Evolutionary conservation across 2,329 filamentous ascomycete species (phyloP).

Genomic region (Colletotrichum sp.): DNA sequence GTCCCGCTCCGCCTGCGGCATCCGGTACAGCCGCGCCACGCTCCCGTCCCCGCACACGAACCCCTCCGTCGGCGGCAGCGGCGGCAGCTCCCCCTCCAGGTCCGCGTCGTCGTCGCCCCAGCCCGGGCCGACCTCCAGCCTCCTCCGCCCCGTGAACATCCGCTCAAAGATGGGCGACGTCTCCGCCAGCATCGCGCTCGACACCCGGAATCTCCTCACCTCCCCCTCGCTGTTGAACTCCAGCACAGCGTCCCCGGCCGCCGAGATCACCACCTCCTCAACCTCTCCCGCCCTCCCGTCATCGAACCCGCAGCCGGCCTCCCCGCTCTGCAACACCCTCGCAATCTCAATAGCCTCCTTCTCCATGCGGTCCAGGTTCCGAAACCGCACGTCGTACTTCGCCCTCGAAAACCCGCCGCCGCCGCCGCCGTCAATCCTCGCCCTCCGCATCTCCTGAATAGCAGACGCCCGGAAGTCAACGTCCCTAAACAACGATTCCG

Average conservation of each 20-base stretch:
- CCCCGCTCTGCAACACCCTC: slow-evolving; percentile 43
- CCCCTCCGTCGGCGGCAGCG: slow-evolving; percentile 30
- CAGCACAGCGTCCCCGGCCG: slow-evolving; percentile 53
- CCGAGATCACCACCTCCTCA: slow-evolving; percentile 47
- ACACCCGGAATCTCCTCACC: slow-evolving; percentile 55
- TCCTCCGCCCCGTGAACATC: slow-evolving; percentile 44
- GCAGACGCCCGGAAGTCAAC: slow-evolving; percentile 45
- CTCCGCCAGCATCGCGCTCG: slow-evolving; percentile 54
- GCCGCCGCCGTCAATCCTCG: slow-evolving; percentile 47
- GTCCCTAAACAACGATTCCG: slow-evolving; percentile 47
- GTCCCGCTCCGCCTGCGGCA: slow-evolving; percentile 57
- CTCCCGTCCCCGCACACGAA: slow-evolving; percentile 48
- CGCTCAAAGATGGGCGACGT: slow-evolving; percentile 57
- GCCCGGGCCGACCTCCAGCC: slow-evolving; percentile 13
- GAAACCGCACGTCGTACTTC: slow-evolving; percentile 51
- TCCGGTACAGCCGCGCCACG: slow-evolving; percentile 52
- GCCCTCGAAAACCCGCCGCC: slow-evolving; percentile 42
- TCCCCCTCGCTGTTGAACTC: slow-evolving; percentile 53
- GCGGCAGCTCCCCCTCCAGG: slow-evolving; percentile 38
- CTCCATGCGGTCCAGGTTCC: slow-evolving; percentile 50
- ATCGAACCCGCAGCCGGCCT: slow-evolving; percentile 38
- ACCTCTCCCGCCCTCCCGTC: slow-evolving; percentile 39
- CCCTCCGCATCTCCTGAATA: slow-evolving; percentile 51
- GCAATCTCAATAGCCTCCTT: slow-evolving; percentile 44
- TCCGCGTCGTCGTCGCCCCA: slow-evolving; percentile 43